Evolutionary conservation across 1,139 yeast genomes (phyloP), one percentile per base, ranked within the genome.

Genomic region (Debaryomycetaceae sp.): DNA sequence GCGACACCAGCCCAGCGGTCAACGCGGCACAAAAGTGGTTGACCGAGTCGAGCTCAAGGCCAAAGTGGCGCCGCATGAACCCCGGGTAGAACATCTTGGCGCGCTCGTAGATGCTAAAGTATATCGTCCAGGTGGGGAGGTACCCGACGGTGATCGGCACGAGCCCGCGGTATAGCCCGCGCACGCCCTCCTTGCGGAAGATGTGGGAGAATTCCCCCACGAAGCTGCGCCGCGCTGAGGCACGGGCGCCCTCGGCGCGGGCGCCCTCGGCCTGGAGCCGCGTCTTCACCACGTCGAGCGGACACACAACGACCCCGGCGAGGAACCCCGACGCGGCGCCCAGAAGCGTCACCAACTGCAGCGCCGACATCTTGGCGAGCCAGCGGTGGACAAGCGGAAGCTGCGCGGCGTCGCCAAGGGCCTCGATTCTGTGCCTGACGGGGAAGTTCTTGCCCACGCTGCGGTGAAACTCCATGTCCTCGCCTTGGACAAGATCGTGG

Each of bases 111-210:
- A 88, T 83, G 9, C 91, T 73, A 59, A 91, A 93, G 55, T 93
- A 91, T 28, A 91, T 85, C 61, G 89, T 88, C 98, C 98, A 91
- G 0, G 97, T 88, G 4, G 99, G 98, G 43, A 93, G 75, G 56
- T 91, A 91, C 0, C 99, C 99, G 32, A 91, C 60, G 2, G 93
- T 74, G 23, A 91, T 86, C 8, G 99, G 97, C 1, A 82, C 83
- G 13, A 93, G 60, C 3, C 99, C 99, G 40, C 95, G 65, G 53
- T 93, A 93, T 14, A 91, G 65, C 0, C 98, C 97, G 25, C 75
- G 57, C 1, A 78, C 46, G 2, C 96, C 96, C 58, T 89, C 97
- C 35, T 88, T 88, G 33, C 58, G 53, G 35, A 75, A 58, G 25
- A 88, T 85, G 6, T 80, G 68, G 25, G 64, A 53, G 48, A 86